These are phyloP conservation scores for Aphanomyces invadans DNA, from an alignment of 352 stramenopile genomes.

Conservation along the genomic window DNA sequence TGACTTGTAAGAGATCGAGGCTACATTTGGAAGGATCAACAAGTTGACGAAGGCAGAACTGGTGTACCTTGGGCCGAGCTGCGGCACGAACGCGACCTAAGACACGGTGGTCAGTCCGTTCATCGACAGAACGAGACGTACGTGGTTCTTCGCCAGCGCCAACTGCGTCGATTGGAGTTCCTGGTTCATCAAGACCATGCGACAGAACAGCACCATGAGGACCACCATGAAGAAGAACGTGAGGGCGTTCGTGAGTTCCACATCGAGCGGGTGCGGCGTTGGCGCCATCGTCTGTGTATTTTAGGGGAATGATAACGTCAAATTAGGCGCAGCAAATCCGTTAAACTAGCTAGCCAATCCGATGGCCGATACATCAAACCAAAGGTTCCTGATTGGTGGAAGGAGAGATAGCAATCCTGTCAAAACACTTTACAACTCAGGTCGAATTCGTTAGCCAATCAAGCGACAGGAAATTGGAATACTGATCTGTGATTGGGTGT, in stretches of 20 bases:
- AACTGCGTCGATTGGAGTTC: neutral
- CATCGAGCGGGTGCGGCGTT: neutral
- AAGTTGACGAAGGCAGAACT: neutral
- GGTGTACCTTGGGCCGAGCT: slow-evolving; percentile 1
- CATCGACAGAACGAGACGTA: neutral
- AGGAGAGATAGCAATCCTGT: too few relatives aligned
- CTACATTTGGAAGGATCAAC: neutral
- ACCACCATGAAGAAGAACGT: neutral
- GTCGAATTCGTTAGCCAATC: neutral
- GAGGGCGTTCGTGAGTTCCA: neutral
- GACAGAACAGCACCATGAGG: neutral
- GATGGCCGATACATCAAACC: too few relatives aligned
- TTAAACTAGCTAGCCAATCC: neutral
- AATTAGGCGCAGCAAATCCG: neutral
- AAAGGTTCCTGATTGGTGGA: too few relatives aligned
- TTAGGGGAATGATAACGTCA: neutral
- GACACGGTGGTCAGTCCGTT: neutral
- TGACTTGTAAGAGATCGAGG: neutral
- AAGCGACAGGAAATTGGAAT: neutral
- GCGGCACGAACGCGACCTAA: slow-evolving; percentile 12
- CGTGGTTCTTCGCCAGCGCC: neutral
- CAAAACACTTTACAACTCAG: too few relatives aligned
- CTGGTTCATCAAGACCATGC: neutral
- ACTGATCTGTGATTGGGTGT: neutral
- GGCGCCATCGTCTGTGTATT: neutral